A percentile compares a stretch with the other conserved stretches of the same genome.
Conservation (phyloP, 148 eudicot species). For the Chenopodium quinoa region DNA sequence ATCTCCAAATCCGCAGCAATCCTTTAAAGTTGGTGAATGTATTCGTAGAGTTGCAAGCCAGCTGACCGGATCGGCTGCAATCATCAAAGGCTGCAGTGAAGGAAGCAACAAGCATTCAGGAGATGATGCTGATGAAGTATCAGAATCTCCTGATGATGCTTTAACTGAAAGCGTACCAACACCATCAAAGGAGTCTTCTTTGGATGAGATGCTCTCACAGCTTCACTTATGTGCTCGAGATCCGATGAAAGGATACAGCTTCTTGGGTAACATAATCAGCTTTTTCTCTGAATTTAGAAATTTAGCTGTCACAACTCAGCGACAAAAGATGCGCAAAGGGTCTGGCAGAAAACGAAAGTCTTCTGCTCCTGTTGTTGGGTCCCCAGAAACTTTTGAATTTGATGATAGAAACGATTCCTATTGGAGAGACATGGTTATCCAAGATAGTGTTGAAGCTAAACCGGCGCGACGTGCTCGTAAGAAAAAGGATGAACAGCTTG, state of each 20-base stretch:
- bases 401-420: constrained; percentile 89
- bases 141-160: constrained; percentile 39
- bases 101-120: constrained; percentile 25
- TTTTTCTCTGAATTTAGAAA: constrained; percentile 70
- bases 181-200: constrained; percentile 35
- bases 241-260: constrained; percentile 56
- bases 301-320: constrained; percentile 44
- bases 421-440: constrained; percentile 88
- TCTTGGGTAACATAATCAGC: constrained; percentile 28
- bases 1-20: constrained; percentile 57
- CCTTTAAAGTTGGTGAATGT: constrained; percentile 90
- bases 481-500: constrained; percentile 40
- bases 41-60: constrained; percentile 91
- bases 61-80: constrained; percentile 58
- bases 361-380: constrained; percentile 32
- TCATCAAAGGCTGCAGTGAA: constrained; percentile 35
- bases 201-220: constrained; percentile 61
- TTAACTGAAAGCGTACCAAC: constrained; percentile 34
- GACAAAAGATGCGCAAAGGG: constrained; percentile 39
- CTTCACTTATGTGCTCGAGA: constrained; percentile 69
- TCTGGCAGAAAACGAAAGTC: constrained; percentile 61
- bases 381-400: constrained; percentile 73
- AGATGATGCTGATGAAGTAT: constrained; percentile 36
- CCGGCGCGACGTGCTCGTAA: constrained; percentile 44
- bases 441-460: constrained; percentile 65